Conservation (phyloP, 1,284 basidiomycete genomes). For the Trichosporon faecale region DNA sequence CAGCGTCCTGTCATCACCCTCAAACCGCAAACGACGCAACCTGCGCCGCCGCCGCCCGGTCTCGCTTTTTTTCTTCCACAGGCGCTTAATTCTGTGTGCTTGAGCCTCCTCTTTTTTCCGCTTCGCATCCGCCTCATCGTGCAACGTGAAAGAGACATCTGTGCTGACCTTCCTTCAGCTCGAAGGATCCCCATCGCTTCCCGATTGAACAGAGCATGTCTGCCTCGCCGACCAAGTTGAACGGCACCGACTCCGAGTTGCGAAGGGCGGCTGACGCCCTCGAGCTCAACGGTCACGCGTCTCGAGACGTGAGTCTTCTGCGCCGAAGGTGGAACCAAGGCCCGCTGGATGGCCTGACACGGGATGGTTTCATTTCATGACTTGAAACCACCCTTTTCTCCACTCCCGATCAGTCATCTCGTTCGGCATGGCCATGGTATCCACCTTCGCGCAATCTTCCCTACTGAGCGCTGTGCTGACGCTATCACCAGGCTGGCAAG, state of each 20-base stretch:
- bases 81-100: constrained; percentile 6
- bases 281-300: constrained; percentile 40
- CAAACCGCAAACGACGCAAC: not conserved
- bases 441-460: not conserved
- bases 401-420: not conserved
- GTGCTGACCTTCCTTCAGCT: constrained; percentile 10
- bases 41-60: constrained; percentile 2
- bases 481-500: not conserved
- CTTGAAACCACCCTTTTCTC: not conserved
- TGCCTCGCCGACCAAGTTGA: constrained; percentile 31
- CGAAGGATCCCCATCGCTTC: constrained; percentile 22
- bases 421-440: not conserved
- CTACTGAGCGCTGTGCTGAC: not conserved
- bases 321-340: not conserved
- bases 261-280: constrained; percentile 24
- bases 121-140: not conserved
- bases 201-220: constrained; percentile 32
- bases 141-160: not conserved
- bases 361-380: not conserved
- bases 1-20: not conserved
- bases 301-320: constrained; percentile 39
- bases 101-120: constrained; percentile 10
- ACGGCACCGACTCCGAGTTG: constrained; percentile 31
- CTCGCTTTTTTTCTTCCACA: constrained; percentile 15
- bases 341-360: not conserved